Conservation (phyloP, 805 yeast genomes). For the Candida boidinii region DNA sequence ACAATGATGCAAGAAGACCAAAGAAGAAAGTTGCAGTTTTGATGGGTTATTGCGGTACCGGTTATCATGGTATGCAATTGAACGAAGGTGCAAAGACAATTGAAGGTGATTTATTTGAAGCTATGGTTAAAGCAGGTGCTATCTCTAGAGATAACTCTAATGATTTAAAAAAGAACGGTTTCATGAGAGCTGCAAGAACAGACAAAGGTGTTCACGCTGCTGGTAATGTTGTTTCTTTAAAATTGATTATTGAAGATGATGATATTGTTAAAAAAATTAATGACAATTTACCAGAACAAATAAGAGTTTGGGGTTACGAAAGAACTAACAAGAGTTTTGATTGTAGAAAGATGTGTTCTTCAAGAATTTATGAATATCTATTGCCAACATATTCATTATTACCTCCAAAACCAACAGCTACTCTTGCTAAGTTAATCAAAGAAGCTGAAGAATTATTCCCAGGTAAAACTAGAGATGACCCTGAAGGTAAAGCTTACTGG, state of each 20-base stretch:
- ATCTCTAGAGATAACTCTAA: conserved; percentile 78
- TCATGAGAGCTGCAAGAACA: conserved; percentile 81
- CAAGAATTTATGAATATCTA: conserved; percentile 91
- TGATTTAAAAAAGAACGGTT: conserved; percentile 80
- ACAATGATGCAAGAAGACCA: conserved; percentile 58
- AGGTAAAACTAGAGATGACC: conserved; percentile 50
- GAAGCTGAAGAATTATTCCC: conserved; percentile 47
- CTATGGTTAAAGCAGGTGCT: conserved; percentile 82
- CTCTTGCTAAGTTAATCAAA: conserved; percentile 51
- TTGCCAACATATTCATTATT: conserved; percentile 86
- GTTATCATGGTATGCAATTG: conserved; percentile 93
- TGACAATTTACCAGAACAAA: conserved; percentile 67
- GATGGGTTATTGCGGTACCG: conserved; percentile 94
- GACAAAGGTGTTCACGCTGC: conserved; percentile 98
- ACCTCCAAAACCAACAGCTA: conserved; percentile 78
- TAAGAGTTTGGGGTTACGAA: conserved; percentile 88
- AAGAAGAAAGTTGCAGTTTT: conserved; percentile 84
- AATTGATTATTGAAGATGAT: conserved; percentile 76
- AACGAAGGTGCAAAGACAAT: conserved; percentile 86
- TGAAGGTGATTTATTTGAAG: conserved; percentile 81
- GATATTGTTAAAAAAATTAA: conserved; percentile 71
- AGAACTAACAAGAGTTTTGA: conserved; percentile 88
- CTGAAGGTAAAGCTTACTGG: conserved; percentile 77
- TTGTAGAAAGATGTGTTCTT: conserved; percentile 90
- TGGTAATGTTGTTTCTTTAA: conserved; percentile 81